Percentiles rank a stretch among this genome's conserved stretches.
Conservation (phyloP, 345 rosid genomes). For the Schrenkiella parvula region DNA sequence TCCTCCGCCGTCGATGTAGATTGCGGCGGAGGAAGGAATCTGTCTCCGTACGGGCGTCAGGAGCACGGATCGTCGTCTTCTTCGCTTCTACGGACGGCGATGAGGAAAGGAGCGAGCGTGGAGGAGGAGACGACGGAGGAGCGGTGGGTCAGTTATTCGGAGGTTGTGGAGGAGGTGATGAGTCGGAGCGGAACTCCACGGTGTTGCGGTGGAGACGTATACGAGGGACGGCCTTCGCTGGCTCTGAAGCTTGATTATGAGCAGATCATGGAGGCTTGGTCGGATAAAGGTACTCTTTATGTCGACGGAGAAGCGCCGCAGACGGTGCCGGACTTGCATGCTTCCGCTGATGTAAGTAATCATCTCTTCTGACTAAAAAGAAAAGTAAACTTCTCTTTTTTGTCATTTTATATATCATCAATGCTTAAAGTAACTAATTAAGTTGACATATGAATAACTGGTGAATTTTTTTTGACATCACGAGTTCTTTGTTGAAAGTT, state of each 20-base stretch:
- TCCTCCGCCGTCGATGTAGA: slow-evolving; percentile 28
- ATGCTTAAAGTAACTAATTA: not conserved
- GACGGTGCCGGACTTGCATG: slow-evolving; percentile 68
- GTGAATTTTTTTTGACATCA: not conserved
- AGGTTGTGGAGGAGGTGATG: slow-evolving; percentile 75
- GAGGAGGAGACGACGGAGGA: slow-evolving; percentile 74
- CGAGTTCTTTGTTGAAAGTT: slow-evolving; percentile 4
- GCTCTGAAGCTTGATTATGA: slow-evolving; percentile 82
- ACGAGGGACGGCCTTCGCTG: slow-evolving; percentile 31
- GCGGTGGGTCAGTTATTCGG: slow-evolving; percentile 80
- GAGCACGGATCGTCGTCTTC: slow-evolving; percentile 30
- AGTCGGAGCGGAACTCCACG: slow-evolving; percentile 32
- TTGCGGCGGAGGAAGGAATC: slow-evolving; percentile 25
- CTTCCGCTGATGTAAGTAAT: slow-evolving; percentile 34
- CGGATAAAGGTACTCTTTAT: slow-evolving; percentile 68
- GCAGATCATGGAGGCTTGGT: slow-evolving; percentile 80
- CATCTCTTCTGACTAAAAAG: slow-evolving; percentile 27
- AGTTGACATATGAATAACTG: not conserved
- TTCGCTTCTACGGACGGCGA: slow-evolving; percentile 56
- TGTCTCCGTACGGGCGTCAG: slow-evolving; percentile 25
- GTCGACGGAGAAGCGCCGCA: slow-evolving; percentile 58
- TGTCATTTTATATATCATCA: not conserved
- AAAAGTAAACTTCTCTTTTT: not conserved
- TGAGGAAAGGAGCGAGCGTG: slow-evolving; percentile 60
- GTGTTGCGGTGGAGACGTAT: slow-evolving; percentile 25